Evolutionary conservation across 768 basidiomycete genomes (phyloP).

Genomic region (Sarcomyxa edulis): DNA sequence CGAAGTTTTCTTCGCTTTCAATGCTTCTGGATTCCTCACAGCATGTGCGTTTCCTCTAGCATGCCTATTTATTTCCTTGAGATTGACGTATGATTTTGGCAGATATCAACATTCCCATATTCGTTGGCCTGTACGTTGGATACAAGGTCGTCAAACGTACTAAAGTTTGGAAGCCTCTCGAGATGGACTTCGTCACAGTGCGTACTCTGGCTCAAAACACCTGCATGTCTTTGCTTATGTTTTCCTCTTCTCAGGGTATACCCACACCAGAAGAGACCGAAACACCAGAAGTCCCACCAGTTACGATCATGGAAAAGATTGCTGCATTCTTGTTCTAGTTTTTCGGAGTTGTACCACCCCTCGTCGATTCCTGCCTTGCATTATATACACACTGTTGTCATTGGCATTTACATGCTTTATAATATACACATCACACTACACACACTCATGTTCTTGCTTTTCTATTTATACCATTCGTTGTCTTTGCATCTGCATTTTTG

Average conservation of each 20-base stretch:
- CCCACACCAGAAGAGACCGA: constrained; percentile 71
- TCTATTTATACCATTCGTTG: no score
- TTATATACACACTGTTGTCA: no score
- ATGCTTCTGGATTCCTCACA: constrained; percentile 37
- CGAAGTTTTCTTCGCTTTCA: constrained; percentile 51
- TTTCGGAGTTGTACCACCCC: no score
- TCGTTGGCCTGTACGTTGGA: constrained; percentile 35
- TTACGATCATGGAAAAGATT: constrained; percentile 45
- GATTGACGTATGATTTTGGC: not conserved
- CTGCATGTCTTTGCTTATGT: not conserved
- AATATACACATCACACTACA: no score
- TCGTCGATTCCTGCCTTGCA: no score
- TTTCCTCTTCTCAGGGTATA: constrained; percentile 40
- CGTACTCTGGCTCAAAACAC: constrained; percentile 13
- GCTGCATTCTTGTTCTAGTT: constrained; percentile 45
- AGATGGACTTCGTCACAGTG: constrained; percentile 73
- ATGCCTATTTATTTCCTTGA: not conserved
- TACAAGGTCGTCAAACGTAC: constrained; percentile 38
- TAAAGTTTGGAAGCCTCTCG: constrained; percentile 45
- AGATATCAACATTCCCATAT: constrained; percentile 47
- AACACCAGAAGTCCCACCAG: constrained; percentile 41
- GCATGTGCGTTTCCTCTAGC: constrained; percentile 30
- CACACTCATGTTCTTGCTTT: no score
- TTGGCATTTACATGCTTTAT: no score
- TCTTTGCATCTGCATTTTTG: no score